Percentiles rank a stretch among this genome's conserved stretches.
phyloP scores from a whole-genome alignment of 1,284 basidiomycete genomes.

The Heterobasidion annosum region DNA sequence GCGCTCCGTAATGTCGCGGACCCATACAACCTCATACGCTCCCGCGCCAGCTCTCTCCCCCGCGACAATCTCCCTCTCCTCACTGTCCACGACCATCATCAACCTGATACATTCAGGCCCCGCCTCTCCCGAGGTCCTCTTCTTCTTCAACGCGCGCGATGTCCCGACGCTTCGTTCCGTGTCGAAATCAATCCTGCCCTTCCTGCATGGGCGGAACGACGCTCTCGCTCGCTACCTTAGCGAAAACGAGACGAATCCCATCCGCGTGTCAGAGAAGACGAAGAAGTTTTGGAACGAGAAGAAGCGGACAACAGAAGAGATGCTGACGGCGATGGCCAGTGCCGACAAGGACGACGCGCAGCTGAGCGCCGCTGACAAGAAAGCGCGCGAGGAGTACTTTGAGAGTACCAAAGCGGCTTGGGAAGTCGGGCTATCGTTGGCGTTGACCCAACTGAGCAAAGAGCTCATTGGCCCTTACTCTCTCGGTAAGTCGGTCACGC shows the following conservation, averaged over 20 bases:
- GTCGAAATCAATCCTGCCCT: conserved; percentile 29
- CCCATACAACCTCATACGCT: conserved; percentile 55
- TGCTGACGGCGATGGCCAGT: conserved; percentile 35
- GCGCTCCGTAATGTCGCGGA: conserved; percentile 55
- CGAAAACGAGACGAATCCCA: conserved; percentile 34
- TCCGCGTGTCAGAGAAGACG: conserved; percentile 53
- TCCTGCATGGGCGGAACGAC: conserved; percentile 39
- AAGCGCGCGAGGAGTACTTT: conserved; percentile 26
- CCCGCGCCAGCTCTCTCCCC: conserved; percentile 76
- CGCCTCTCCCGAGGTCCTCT: conserved; percentile 42
- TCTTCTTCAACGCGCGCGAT: conserved; percentile 43
- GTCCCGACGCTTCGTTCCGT: conserved; percentile 31
- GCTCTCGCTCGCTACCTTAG: conserved; percentile 47
- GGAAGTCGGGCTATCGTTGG: conserved; percentile 33
- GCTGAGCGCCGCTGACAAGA: conserved; percentile 20
- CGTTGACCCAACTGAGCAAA: conserved; percentile 38
- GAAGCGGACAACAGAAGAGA: conserved; percentile 33
- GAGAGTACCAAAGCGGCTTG: conserved; percentile 27
- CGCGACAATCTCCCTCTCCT: conserved; percentile 67
- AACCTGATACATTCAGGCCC: conserved; percentile 51
- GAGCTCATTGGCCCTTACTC: conserved; percentile 65
- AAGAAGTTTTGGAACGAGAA: conserved; percentile 48
- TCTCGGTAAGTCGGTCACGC: conserved; percentile 37
- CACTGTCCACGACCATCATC: conserved; percentile 52
- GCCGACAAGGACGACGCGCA: conserved; percentile 33